Evolutionary conservation across 169 alveolate species (phyloP), one percentile per base, ranked within the genome.

Genomic region (Plasmodium billcollinsi): DNA sequence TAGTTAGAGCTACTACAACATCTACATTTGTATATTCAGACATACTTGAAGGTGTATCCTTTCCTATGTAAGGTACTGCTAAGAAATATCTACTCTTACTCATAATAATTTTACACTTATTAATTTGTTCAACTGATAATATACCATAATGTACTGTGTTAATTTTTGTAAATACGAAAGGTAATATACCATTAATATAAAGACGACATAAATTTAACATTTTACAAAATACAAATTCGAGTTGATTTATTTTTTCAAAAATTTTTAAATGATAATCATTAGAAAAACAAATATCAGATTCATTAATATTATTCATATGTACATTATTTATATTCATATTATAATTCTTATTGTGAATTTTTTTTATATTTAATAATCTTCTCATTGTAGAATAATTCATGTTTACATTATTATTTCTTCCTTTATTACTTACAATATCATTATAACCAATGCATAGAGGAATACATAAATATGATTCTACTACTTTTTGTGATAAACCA

Each of bases 21-120:
- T 97, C 99, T 0, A 98, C 98, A 71, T 97, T 98, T 11, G 98
- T 95, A 93, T 96, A 97, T 75, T 97, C 99, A 15, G 98, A 96
- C 88, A 96, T 96, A 15, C 69, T 85, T 45, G 97, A 94, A 1
- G 99, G 99, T 24, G 98, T 93, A 91, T 97, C 99, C 73, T 96
- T 97, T 7, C 99, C 99, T 43, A 97, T 96, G 74, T 96, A 97
- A 15, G 99, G 99, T 29, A 97, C 97, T 1, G 99, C 97, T 63
- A 97, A 90, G 91, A 96, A 93, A 65, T 93, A 95, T 56, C 99
- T 94, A n/a, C 97, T 90, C 7, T 78, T 89, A 7, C 96, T 94
- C 86, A 90, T 76, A 15, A 62, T 49, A 20, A 59, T 54, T 74
- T 88, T 74, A 73, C 91, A 66, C 47, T 58, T 88, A 91, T 90